These are phyloP conservation scores for Turritis glabra DNA, from an alignment of 345 rosid species.

Conservation along the genomic window DNA sequence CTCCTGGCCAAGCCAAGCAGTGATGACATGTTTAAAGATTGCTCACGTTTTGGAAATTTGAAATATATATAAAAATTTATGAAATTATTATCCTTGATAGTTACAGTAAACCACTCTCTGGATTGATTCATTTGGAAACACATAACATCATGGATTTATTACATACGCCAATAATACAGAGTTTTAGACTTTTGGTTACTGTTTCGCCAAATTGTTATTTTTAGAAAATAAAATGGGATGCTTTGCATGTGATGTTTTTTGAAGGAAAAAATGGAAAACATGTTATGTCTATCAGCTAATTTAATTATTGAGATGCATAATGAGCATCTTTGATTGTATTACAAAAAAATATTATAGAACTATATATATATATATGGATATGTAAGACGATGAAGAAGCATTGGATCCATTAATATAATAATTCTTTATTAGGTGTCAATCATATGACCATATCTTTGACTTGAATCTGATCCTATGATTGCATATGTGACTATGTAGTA, in stretches of 20 bases:
- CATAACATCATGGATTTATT: constrained; percentile 30
- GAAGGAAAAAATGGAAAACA: constrained; percentile 18
- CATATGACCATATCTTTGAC: constrained; percentile 56
- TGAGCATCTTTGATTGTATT: constrained; percentile 27
- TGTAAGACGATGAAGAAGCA: constrained; percentile 31
- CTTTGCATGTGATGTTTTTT: constrained; percentile 33
- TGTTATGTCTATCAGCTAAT: constrained; percentile 34
- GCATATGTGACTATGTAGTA: constrained; percentile 30
- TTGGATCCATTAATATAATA: constrained; percentile 40
- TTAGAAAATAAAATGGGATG: constrained; percentile 10
- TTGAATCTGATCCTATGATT: constrained; percentile 39
- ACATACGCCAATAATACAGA: constrained; percentile 24
- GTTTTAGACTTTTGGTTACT: constrained; percentile 8
- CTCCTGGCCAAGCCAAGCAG: constrained; percentile 40
- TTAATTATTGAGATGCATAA: constrained; percentile 19
- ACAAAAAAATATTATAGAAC: not conserved
- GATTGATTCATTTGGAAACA: constrained; percentile 38
- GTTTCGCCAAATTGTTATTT: constrained; percentile 14
- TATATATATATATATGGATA: not conserved
- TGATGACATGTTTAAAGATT: constrained; percentile 38
- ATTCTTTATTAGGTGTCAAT: constrained; percentile 42
- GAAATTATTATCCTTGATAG: constrained; percentile 21
- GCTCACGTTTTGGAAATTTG: constrained; percentile 24
- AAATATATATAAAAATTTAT: not conserved
- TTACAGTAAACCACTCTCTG: constrained; percentile 36